Conservation (phyloP, 2,329 filamentous ascomycete genomes). For the Trichocomaceae sp. region DNA sequence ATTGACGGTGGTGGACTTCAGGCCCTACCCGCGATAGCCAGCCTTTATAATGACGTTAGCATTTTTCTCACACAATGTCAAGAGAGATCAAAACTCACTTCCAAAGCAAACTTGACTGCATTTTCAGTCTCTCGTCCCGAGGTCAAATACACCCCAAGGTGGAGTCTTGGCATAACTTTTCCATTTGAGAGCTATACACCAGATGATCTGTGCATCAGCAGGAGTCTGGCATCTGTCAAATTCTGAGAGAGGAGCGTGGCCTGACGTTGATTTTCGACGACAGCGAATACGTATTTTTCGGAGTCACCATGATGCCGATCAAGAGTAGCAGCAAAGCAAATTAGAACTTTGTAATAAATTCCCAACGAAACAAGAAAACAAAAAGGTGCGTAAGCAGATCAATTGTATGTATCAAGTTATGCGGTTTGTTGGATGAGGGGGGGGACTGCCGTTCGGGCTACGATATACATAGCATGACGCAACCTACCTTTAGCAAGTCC, state of each 20-base stretch:
- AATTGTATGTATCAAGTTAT: background rate
- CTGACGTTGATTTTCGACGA: slow-evolving; percentile 14
- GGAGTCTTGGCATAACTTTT: slow-evolving; percentile 61
- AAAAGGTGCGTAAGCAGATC: background rate
- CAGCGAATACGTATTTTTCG: slow-evolving; percentile 12
- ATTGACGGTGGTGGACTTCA: background rate
- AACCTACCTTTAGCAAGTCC: background rate
- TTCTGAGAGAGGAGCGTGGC: background rate
- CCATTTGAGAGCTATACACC: slow-evolving; percentile 54
- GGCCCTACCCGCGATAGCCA: slow-evolving; percentile 20
- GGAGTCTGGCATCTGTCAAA: background rate
- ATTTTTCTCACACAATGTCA: background rate
- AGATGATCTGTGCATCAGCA: background rate
- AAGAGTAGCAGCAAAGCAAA: background rate
- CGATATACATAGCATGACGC: slow-evolving; percentile 1
- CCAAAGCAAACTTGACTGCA: slow-evolving; percentile 54
- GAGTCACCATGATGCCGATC: background rate
- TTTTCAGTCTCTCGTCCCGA: slow-evolving; percentile 53
- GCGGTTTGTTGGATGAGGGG: background rate
- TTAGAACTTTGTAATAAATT: too few species aligned
- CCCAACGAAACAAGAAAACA: background rate
- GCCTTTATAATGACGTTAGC: slow-evolving; percentile 28
- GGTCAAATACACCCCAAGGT: slow-evolving; percentile 69
- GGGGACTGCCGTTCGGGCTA: background rate
- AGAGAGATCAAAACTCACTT: slow-evolving; percentile 30